Base-by-base conservation (phyloP, 2,329 filamentous ascomycete genomes). In the Aspergillus sp. region DNA sequence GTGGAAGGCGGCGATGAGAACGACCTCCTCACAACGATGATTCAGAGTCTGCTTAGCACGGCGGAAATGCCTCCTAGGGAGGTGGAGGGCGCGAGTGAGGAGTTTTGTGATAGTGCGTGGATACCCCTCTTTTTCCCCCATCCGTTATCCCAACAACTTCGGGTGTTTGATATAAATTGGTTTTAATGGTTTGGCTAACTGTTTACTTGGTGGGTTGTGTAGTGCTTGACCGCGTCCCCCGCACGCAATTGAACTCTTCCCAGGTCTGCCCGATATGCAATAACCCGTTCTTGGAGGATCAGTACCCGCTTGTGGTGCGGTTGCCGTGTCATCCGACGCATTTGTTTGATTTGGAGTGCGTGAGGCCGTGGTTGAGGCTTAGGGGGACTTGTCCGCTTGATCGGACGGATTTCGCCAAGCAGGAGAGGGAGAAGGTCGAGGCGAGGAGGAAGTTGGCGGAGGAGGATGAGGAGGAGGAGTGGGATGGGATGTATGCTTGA, bases 311-410 rank as follows among this genome's bases (percentile, higher is more conserved):
- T 17, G 84, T 89, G 38, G 86, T 89, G 49, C 80, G 81, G 28
- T 72, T 89, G 32, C 85, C 86, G 9, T 89, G 87, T 65, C 85
- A 88, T 70, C 78, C 82, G 15, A 82, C 82, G 39, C 87, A 89
- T 70, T 68, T 85, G 19, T 89, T 88, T 72, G 87, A 89, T 74
- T 72, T 89, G 25, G 86, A 89, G 67, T 89, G 87, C 72, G 85
- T 89, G 62, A 76, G 81, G 60, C 86, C 87, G 0, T 89, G 87
- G 87, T 73, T 89, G 63, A 82, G 87, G 65, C 76, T 89, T 58
- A 84, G 87, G 63, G 84, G 85, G 8, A 88, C 86, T 19, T 89
- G 86, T 74, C 86, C 86, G 17, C 77, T 89, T 51, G 86, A 88
- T 70, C 80, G 87, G 54, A 80, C 82, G 69, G 82, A 84, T 70